Evolutionary conservation across 2,329 filamentous ascomycete genomes (phyloP).

Genomic region (Diplodia intermedia): DNA sequence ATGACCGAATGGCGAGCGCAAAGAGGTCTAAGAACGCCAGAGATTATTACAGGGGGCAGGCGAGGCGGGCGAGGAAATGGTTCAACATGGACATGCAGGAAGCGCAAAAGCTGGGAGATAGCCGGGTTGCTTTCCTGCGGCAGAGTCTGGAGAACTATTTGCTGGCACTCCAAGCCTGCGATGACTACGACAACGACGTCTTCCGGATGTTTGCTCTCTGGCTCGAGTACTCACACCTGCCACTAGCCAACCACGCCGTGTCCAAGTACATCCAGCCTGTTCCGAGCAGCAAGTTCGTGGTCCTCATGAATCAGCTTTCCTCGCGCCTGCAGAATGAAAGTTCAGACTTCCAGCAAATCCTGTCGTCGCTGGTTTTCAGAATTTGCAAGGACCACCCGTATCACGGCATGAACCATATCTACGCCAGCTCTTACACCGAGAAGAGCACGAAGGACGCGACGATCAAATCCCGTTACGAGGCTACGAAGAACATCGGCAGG

Average conservation of each 20-base stretch:
- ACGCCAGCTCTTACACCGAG: constrained; percentile 71
- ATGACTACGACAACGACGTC: constrained; percentile 87
- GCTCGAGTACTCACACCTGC: constrained; percentile 83
- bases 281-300: constrained; percentile 88
- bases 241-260: constrained; percentile 79
- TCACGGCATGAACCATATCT: constrained; percentile 97
- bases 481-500: constrained; percentile 72
- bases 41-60: constrained; percentile 62
- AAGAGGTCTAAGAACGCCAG: constrained; percentile 57
- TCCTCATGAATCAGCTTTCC: constrained; percentile 93
- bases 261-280: constrained; percentile 73
- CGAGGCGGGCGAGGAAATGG: constrained; percentile 82
- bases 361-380: constrained; percentile 75
- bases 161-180: constrained; percentile 80
- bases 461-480: constrained; percentile 74
- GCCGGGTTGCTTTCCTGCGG: constrained; percentile 81
- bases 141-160: constrained; percentile 94
- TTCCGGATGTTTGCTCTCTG: constrained; percentile 93
- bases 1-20: constrained; percentile 66
- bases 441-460: constrained; percentile 73
- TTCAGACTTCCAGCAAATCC: constrained; percentile 75
- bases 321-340: constrained; percentile 81
- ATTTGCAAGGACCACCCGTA: constrained; percentile 95
- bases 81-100: constrained; percentile 89
- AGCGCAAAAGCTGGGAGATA: constrained; percentile 77